A percentile compares a stretch with the other conserved stretches of the same genome.
Conservation (phyloP, 768 basidiomycete genomes). For the Sistotremastrum suecicum region DNA sequence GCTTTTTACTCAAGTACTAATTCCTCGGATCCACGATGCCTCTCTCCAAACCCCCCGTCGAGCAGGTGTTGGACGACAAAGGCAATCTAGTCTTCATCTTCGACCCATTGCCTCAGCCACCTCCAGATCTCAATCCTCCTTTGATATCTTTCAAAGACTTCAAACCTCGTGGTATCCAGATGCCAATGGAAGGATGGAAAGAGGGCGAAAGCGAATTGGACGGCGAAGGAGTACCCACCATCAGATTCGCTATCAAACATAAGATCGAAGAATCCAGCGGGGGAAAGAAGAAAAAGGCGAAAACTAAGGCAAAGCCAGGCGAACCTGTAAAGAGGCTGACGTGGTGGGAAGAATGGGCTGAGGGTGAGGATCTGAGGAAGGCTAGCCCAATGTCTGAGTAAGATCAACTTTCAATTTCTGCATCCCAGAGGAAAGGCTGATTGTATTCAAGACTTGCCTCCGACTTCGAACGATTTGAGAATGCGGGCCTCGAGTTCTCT, state of each 20-base stretch:
- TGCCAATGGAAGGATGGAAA: constrained; percentile 25
- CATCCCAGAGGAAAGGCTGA: background rate
- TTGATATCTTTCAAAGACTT: constrained; percentile 39
- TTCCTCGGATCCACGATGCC: too few relatives aligned
- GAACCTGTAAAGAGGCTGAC: constrained; percentile 16
- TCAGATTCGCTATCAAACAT: constrained; percentile 40
- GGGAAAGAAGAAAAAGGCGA: constrained; percentile 33
- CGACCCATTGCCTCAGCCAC: too few relatives aligned
- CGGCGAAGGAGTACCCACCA: constrained; percentile 50
- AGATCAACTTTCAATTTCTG: constrained; percentile 11
- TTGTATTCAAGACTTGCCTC: constrained; percentile 23
- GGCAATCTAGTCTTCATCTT: too few relatives aligned
- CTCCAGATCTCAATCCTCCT: too few relatives aligned
- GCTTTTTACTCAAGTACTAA: too few relatives aligned
- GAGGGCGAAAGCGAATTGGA: constrained; percentile 47
- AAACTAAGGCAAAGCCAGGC: constrained; percentile 9
- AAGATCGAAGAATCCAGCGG: constrained; percentile 41
- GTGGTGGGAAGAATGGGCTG: constrained; percentile 69
- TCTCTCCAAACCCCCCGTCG: too few relatives aligned
- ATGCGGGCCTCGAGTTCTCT: constrained; percentile 44
- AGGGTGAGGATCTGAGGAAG: constrained; percentile 36
- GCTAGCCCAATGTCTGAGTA: constrained; percentile 35
- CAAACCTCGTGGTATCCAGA: constrained; percentile 41
- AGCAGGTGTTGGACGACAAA: too few relatives aligned
- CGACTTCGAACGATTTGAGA: constrained; percentile 39